phyloP scores from a whole-genome alignment of 441 rosid genomes.

The Erodium texanum region DNA sequence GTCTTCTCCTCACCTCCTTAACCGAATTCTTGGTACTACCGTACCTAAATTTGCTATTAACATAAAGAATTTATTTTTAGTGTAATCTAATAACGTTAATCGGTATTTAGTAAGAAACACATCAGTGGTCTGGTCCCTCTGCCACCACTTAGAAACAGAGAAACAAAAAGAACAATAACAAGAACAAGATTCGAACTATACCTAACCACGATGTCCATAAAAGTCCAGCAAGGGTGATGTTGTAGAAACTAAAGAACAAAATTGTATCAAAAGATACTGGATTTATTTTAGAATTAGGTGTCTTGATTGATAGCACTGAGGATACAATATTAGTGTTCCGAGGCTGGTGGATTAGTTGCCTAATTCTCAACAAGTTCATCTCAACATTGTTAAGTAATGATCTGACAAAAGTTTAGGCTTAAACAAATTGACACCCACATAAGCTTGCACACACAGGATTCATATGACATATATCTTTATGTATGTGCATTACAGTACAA shows the following conservation, averaged over 20 bases:
- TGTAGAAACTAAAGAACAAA: background rate
- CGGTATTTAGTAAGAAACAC: no score
- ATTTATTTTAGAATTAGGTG: background rate
- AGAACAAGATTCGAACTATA: no score
- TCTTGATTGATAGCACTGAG: background rate
- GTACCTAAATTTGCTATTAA: no score
- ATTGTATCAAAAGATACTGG: background rate
- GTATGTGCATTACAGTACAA: constrained; percentile 10
- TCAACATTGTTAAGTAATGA: background rate
- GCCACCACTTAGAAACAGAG: no score
- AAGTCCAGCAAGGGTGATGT: background rate
- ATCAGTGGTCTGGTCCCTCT: no score
- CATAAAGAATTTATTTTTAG: no score
- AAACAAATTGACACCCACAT: no score
- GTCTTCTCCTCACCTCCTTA: no score
- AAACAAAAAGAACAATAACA: no score
- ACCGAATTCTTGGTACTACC: no score
- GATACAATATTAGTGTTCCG: background rate
- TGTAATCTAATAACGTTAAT: no score
- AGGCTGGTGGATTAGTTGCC: constrained; percentile 1
- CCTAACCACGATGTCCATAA: no score
- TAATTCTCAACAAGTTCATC: background rate
- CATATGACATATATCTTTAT: constrained; percentile 17
- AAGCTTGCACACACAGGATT: constrained; percentile 8
- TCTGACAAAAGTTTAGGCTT: background rate